phyloP scores from a whole-genome alignment of 495 filamentous ascomycete species.

The Trichoderma asperelloides region DNA sequence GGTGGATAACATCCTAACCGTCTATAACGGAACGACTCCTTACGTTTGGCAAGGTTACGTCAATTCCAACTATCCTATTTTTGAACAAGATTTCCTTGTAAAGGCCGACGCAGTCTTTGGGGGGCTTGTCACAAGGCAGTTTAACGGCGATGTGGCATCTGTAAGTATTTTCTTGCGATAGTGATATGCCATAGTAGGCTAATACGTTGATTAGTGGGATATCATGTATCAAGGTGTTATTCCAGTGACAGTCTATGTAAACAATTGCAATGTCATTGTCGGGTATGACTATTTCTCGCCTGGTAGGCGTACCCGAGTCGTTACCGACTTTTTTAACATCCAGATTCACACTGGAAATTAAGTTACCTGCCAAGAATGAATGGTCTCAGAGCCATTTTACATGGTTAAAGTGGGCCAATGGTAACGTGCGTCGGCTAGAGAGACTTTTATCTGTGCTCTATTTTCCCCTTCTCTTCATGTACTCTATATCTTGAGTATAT shows the following conservation, averaged over 20 bases:
- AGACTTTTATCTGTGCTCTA: no score
- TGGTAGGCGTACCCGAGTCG: slow-evolving; percentile 19
- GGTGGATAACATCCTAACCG: slow-evolving; percentile 22
- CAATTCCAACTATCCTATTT: slow-evolving; percentile 1
- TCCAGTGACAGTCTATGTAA: slow-evolving; percentile 22
- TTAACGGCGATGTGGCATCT: neutral
- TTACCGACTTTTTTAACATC: slow-evolving; percentile 22
- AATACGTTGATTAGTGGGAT: slow-evolving; percentile 15
- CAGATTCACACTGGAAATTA: neutral
- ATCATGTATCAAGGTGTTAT: slow-evolving; percentile 20
- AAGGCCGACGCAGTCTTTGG: neutral
- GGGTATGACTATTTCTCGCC: slow-evolving; percentile 26
- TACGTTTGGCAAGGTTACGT: slow-evolving; percentile 2
- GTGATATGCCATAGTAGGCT: no score
- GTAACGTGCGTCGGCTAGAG: no score
- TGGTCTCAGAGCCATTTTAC: no score
- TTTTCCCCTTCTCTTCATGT: no score
- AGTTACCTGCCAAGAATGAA: no score
- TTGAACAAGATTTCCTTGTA: neutral
- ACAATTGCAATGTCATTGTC: slow-evolving; percentile 18
- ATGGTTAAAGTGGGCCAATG: no score
- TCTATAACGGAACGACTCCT: slow-evolving; percentile 10
- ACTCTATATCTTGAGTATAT: neutral
- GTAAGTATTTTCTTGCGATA: neutral
- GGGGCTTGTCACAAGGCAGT: neutral